Percentiles rank a stretch among this genome's conserved stretches.
Conservation (phyloP, 345 rosid genomes). For the thale cress (Arabidopsis thaliana) region TAIR10.1 NC_003075.7:9300001-9300500, state of each 20-base stretch:
- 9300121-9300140: not conserved
- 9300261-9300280: not conserved
- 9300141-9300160: not conserved
- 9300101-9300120: no score
- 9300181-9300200: no score
- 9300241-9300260: not conserved
- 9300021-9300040: not conserved
- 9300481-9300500: not conserved
- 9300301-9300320: constrained; percentile 22
- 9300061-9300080: no score
- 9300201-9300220: not conserved
- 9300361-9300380: not conserved
- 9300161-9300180: not conserved
- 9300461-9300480: not conserved
- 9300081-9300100: no score
- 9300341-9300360: not conserved
- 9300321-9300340: not conserved
- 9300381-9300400: not conserved
- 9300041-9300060: no score
- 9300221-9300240: not conserved
- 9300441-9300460: not conserved
- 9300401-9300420: no score
- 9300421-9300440: not conserved
- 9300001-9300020: not conserved
- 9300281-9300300: not conserved